Base-by-base conservation (phyloP, 495 filamentous ascomycete genomes). In the Coniosporium apollinis region DNA sequence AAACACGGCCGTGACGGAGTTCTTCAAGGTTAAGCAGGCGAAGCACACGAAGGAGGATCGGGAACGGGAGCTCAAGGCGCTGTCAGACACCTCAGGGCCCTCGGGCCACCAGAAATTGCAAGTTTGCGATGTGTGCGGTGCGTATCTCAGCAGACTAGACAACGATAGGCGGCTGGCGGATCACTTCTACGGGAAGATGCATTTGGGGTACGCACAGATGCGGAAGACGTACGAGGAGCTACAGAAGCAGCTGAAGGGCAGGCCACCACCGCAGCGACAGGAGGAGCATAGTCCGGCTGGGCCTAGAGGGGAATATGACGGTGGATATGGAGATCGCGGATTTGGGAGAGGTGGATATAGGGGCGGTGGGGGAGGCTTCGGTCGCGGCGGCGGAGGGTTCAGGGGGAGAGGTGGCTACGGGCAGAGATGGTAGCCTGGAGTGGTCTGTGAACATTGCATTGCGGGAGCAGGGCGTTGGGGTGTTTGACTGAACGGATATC, bases 121-220 rank as follows among this genome's bases (percentile, higher is more conserved):
- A 57, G 89, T 97, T 14, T 97, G 89, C 67, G 89, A 97, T 56
- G 91, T 96, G 1, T 97, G 89, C 58, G 87, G 79, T 33, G 89
- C 89, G 3, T 97, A 97, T 52, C 65, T 97, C 36, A 78, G 70
- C 36, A 58, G 89, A 14, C 70, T 97, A 17, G 89, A 97, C 51
- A 97, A 97, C 49, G 89, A 97, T 51, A 69, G 89, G 14, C 65
- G 89, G 19, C 50, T 97, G 55, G 89, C 89, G 19, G 89, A 97
- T 55, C 89, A 97, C 50, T 97, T 97, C 57, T 96, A 92, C 54
- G 89, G 89, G 20, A 97, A 97, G 64, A 96, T 97, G 91, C 89
- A 97, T 50, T 64, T 97, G 50, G 89, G 89, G 0, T 97, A 94
- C 53, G 87, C 89, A 22, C 81, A 92, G 60, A 97, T 97, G 89